Percentiles rank a stretch among this genome's conserved stretches.
Conservation (phyloP, 371 early-diverging fungal genomes). For the Nematocida major region DNA sequence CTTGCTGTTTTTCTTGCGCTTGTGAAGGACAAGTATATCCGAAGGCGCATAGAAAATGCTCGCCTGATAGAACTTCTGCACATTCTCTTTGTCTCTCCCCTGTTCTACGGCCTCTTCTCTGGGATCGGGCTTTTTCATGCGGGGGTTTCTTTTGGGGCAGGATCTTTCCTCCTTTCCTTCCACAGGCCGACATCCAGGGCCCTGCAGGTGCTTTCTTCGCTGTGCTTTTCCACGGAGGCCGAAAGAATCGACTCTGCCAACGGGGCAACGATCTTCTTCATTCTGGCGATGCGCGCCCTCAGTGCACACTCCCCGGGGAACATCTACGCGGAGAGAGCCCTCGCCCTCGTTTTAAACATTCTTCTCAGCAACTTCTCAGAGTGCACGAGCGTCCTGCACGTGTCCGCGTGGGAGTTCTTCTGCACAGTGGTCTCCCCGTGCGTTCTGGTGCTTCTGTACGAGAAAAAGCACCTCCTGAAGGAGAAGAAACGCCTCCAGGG, state of each 20-base stretch:
- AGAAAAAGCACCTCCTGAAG: not conserved
- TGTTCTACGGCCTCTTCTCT: not conserved
- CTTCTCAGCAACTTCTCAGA: not conserved
- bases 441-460: slow-evolving; percentile 5
- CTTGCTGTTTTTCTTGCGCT: not conserved
- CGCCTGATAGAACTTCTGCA: not conserved
- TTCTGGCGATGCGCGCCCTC: not conserved
- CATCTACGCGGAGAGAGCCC: not conserved
- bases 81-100: slow-evolving; percentile 1
- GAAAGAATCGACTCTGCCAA: not conserved
- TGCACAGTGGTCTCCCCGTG: slow-evolving; percentile 14
- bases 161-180: not conserved
- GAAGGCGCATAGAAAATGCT: not conserved
- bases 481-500: not conserved
- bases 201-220: not conserved
- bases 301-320: not conserved
- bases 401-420: slow-evolving; percentile 8
- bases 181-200: not conserved
- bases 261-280: not conserved
- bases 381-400: not conserved
- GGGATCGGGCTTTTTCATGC: not conserved
- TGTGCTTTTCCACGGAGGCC: not conserved
- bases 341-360: slow-evolving; percentile 26
- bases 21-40: not conserved
- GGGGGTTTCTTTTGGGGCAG: not conserved